phyloP scores from a whole-genome alignment of 257 asterid species.

The Nicotiana knightiana region DNA sequence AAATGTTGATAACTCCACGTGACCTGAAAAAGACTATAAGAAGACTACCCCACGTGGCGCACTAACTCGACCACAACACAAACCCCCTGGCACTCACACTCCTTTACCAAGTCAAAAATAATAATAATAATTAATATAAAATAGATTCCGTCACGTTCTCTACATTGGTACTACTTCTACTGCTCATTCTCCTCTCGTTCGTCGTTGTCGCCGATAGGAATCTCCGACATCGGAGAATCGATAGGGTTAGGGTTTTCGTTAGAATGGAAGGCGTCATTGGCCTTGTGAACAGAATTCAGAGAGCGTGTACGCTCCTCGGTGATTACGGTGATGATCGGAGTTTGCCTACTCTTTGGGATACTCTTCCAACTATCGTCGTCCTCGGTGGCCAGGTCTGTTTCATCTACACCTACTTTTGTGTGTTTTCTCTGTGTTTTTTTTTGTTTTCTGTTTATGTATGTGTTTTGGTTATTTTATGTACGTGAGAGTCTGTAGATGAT shows the following conservation, averaged over 20 bases:
- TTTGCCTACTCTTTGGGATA: constrained; percentile 43
- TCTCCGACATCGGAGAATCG: background rate
- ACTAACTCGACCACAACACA: background rate
- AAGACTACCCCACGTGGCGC: constrained; percentile 23
- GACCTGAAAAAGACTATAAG: background rate
- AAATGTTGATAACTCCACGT: background rate
- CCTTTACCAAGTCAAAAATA: background rate
- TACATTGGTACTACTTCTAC: background rate
- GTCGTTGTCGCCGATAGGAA: background rate
- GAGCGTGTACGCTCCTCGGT: constrained; percentile 32
- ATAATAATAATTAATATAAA: background rate
- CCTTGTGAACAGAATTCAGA: constrained; percentile 31
- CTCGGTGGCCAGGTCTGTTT: constrained; percentile 40
- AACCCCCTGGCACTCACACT: background rate
- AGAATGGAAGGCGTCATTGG: constrained; percentile 33
- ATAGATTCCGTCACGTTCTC: constrained; percentile 21
- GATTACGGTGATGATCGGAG: constrained; percentile 29
- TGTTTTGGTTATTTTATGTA: background rate
- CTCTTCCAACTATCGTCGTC: constrained; percentile 42
- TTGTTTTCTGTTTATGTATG: background rate
- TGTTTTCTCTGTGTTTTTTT: background rate
- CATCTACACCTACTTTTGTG: background rate
- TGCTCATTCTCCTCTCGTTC: background rate
- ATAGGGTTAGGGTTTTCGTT: background rate
- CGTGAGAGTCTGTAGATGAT: background rate